A percentile compares a stretch with the other conserved stretches of the same genome.
phyloP scores from a whole-genome alignment of 1,284 basidiomycete genomes.

The Cryptococcus maquisensis region DNA sequence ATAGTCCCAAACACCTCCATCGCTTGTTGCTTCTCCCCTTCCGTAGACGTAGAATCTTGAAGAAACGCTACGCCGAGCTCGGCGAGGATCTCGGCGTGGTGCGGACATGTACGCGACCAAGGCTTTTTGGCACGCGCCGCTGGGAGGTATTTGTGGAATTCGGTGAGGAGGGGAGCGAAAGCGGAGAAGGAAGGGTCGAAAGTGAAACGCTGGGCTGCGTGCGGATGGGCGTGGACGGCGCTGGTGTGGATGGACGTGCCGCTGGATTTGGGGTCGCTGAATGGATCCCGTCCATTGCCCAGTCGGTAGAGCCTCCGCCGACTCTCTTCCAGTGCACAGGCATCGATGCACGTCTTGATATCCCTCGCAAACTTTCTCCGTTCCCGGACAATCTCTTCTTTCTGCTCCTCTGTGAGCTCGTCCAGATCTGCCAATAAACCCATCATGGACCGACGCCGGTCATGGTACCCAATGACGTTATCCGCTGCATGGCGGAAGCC shows the following conservation, averaged over 20 bases:
- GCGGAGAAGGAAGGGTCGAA: constrained; percentile 33
- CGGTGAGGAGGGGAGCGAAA: constrained; percentile 40
- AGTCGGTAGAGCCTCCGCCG: constrained; percentile 22
- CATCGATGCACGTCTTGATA: constrained; percentile 37
- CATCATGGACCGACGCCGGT: constrained; percentile 20
- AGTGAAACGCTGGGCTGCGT: constrained; percentile 8
- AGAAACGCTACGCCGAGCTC: constrained; percentile 40
- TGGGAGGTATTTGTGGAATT: constrained; percentile 37
- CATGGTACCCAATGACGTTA: constrained; percentile 35
- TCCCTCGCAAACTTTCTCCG: constrained; percentile 39
- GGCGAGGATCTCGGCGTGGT: constrained; percentile 40
- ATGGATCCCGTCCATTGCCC: constrained; percentile 4
- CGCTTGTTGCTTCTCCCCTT: constrained; percentile 38
- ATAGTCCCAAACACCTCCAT: constrained; percentile 42
- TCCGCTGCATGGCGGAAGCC: constrained; percentile 41
- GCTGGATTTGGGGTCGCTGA: constrained; percentile 7
- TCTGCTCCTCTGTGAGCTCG: constrained; percentile 29
- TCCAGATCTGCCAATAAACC: constrained; percentile 15
- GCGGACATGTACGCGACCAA: constrained; percentile 43
- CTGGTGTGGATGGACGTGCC: constrained; percentile 14
- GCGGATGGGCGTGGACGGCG: constrained; percentile 11
- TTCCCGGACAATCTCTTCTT: constrained; percentile 38
- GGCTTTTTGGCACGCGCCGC: constrained; percentile 36
- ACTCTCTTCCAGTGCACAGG: constrained; percentile 37
- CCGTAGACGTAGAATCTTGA: constrained; percentile 24